Evolutionary conservation across 2,329 filamentous ascomycete species (phyloP).

Genomic region (Shiraia bambusicola): DNA sequence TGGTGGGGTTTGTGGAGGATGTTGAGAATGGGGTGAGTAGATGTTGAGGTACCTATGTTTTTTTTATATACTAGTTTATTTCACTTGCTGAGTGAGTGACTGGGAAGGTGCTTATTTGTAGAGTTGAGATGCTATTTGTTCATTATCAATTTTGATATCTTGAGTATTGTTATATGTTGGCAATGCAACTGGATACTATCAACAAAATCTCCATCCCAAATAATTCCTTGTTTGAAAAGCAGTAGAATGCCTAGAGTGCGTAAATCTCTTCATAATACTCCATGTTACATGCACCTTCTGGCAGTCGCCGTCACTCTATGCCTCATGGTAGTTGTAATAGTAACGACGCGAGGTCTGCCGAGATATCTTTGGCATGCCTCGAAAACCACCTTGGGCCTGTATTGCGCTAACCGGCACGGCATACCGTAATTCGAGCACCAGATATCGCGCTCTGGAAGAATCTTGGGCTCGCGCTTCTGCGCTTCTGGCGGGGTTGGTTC

Average conservation of each 20-base stretch:
- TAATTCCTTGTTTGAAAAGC: no score
- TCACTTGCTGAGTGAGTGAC: no score
- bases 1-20: conserved; percentile 22
- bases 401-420: conserved; percentile 17
- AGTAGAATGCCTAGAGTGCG: no score
- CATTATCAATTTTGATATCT: no score
- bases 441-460: conserved; percentile 2
- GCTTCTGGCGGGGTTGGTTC: background rate
- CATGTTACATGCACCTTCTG: background rate
- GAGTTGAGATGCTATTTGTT: no score
- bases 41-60: no score
- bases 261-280: no score
- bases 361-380: conserved; percentile 17
- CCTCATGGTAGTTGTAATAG: background rate
- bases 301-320: background rate
- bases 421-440: conserved; percentile 13
- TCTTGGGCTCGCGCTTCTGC: background rate
- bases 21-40: conserved; percentile 2
- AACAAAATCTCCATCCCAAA: no score
- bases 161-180: no score
- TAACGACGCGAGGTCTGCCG: background rate
- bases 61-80: no score
- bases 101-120: no score
- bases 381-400: conserved; percentile 7
- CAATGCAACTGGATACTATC: no score